These are phyloP conservation scores for Tuber aestivum DNA, from an alignment of 495 filamentous ascomycete species.

Conservation along the genomic window DNA sequence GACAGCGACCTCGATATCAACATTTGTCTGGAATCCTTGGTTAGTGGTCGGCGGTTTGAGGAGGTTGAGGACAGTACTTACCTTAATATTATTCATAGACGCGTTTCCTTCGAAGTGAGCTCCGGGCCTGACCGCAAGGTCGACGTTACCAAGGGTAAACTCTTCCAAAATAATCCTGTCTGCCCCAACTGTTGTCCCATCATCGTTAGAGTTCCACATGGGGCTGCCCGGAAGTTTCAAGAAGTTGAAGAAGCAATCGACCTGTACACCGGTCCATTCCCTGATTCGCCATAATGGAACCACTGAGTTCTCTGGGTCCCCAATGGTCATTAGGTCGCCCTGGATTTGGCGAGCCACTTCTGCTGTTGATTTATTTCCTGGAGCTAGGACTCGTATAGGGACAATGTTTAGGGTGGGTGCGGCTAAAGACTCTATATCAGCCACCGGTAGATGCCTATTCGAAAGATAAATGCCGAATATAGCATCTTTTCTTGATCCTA, in stretches of 20 bases:
- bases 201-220: background rate
- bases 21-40: slow-evolving; percentile 38
- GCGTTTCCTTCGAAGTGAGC: slow-evolving; percentile 16
- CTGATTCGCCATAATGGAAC: slow-evolving; percentile 47
- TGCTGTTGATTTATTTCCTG: slow-evolving; percentile 33
- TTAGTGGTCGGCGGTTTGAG: slow-evolving; percentile 13
- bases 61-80: slow-evolving; percentile 8
- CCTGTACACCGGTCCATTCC: slow-evolving; percentile 48
- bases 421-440: slow-evolving; percentile 41
- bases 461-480: slow-evolving; percentile 54
- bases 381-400: slow-evolving; percentile 46
- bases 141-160: slow-evolving; percentile 1
- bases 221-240: slow-evolving; percentile 31
- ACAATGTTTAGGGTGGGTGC: slow-evolving; percentile 54
- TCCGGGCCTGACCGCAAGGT: slow-evolving; percentile 9
- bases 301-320: slow-evolving; percentile 43
- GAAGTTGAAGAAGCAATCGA: slow-evolving; percentile 47
- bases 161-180: slow-evolving; percentile 19
- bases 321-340: slow-evolving; percentile 47
- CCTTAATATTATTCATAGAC: slow-evolving; percentile 30
- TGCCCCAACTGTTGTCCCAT: background rate
- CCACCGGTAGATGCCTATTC: slow-evolving; percentile 49
- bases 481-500: slow-evolving; percentile 40
- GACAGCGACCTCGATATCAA: slow-evolving; percentile 45
- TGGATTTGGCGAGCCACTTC: slow-evolving; percentile 48